Percentiles rank a stretch among this genome's conserved stretches.
Evolutionary conservation across 75 land plant species (phyloP).

Genomic region (Chamaecyparis obtusa): DNA sequence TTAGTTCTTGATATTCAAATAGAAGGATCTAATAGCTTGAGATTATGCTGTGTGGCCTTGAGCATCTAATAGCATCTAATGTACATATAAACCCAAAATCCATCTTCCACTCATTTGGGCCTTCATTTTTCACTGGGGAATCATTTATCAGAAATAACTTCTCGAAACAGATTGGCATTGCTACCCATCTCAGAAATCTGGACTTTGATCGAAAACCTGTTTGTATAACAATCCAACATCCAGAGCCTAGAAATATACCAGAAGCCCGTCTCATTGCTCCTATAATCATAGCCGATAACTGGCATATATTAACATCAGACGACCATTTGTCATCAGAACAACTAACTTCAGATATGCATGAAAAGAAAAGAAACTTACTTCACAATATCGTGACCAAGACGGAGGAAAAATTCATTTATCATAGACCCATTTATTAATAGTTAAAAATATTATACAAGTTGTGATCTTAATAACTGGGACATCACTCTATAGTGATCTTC

Average conservation of each 20-base stretch:
- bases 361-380: not conserved
- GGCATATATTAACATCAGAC: not conserved
- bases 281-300: not conserved
- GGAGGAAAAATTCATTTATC: no score
- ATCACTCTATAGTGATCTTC: not conserved
- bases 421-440: not conserved
- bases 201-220: not conserved
- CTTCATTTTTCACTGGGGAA: not conserved
- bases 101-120: not conserved
- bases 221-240: not conserved
- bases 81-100: not conserved
- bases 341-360: not conserved
- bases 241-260: not conserved
- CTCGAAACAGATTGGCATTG: no score
- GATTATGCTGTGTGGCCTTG: not conserved
- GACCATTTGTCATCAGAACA: not conserved
- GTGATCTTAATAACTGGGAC: not conserved
- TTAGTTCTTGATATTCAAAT: no score
- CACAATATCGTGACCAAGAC: not conserved
- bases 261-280: not conserved
- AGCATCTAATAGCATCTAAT: not conserved
- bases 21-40: not conserved
- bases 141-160: not conserved
- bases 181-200: not conserved
- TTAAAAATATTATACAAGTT: not conserved